Base-by-base conservation (phyloP, 495 filamentous ascomycete species). In the Terfezia boudieri region DNA sequence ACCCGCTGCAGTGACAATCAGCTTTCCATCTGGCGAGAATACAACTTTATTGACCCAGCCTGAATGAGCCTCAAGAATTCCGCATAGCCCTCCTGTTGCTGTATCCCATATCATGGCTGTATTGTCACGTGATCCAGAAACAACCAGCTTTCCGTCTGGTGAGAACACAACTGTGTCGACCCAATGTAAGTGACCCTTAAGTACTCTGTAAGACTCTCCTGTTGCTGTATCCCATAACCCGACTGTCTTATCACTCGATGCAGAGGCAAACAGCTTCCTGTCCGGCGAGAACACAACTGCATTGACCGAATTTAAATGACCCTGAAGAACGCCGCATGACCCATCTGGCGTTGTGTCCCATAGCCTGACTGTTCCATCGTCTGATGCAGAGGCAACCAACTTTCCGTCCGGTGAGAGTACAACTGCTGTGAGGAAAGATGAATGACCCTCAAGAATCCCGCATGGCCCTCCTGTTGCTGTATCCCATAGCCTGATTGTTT, bases 221-320 rank as follows among this genome's bases (percentile, higher is more conserved):
- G 0, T 37, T 41, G n/a, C 58, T 37, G 48, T 67, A 55, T 10
- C 10, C 70, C 69, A 71, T 58, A 70, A 54, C 59, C 66, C 60
- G 26, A 67, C 55, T 17, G 68, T 70, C 0, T 57, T 58, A 48
- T 72, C 63, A 51, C 46, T 0, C 4, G 64, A 69, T 22, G 51
- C 61, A 9, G 68, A 70, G 11, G 57, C 64, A 0, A 72, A 11
- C 14, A 65, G 56, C 52, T 58, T 59, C 36, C 60, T 55, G 55
- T 73, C 61, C 8, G 56, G 65, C 11, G 69, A 71, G 60, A 69
- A 73, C 10, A 63, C 62, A 2, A 71, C 62, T 8, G 50, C 61
- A 51, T 9, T 56, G 48, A 69, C 60, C 10, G 10, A 43, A 43
- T 43, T 16, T 43, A 2, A 11, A 16, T 43, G 38, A 16, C 38